Evolutionary conservation across 768 basidiomycete genomes (phyloP).

Genomic region (Phaeotremella skinneri): DNA sequence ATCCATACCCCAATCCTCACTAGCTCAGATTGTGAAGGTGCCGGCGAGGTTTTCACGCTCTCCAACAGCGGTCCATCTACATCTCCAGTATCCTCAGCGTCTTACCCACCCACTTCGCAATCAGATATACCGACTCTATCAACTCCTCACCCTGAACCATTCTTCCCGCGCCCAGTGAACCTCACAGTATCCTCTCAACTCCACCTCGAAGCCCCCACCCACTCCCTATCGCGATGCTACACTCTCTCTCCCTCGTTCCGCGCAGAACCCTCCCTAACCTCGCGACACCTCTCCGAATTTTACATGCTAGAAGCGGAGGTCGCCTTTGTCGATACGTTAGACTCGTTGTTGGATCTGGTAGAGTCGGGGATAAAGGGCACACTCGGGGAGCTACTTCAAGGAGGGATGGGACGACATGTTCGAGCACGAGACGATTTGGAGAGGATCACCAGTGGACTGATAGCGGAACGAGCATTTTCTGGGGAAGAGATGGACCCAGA

Average conservation of each 20-base stretch:
- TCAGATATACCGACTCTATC: conserved; percentile 20
- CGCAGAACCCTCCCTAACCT: conserved; percentile 82
- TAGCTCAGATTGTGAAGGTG: conserved; percentile 90
- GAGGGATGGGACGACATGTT: conserved; percentile 5
- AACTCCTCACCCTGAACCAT: conserved; percentile 8
- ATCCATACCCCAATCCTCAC: conserved; percentile 85
- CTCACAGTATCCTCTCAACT: conserved; percentile 95
- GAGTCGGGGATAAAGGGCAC: conserved; percentile 60
- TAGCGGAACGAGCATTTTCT: conserved; percentile 19
- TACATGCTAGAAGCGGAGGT: conserved; percentile 99
- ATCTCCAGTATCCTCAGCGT: conserved; percentile 51
- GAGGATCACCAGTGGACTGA: conserved; percentile 18
- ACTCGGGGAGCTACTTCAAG: conserved; percentile 30
- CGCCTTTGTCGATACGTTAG: conserved; percentile 59
- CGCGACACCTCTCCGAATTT: conserved; percentile 92
- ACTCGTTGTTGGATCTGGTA: conserved; percentile 60
- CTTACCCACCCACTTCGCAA: conserved; percentile 12
- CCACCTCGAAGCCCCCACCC: conserved; percentile 83
- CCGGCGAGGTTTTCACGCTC: conserved; percentile 84
- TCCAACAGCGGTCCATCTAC: conserved; percentile 13
- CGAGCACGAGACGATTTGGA: not conserved
- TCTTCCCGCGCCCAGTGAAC: conserved; percentile 57
- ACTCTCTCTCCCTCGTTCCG: conserved; percentile 92
- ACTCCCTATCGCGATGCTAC: conserved; percentile 77
- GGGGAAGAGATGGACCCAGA: conserved; percentile 17